A percentile compares a stretch with the other conserved stretches of the same genome.
Evolutionary conservation across 2,329 filamentous ascomycete genomes (phyloP).

Genomic region (Phialemonium atrogriseum): DNA sequence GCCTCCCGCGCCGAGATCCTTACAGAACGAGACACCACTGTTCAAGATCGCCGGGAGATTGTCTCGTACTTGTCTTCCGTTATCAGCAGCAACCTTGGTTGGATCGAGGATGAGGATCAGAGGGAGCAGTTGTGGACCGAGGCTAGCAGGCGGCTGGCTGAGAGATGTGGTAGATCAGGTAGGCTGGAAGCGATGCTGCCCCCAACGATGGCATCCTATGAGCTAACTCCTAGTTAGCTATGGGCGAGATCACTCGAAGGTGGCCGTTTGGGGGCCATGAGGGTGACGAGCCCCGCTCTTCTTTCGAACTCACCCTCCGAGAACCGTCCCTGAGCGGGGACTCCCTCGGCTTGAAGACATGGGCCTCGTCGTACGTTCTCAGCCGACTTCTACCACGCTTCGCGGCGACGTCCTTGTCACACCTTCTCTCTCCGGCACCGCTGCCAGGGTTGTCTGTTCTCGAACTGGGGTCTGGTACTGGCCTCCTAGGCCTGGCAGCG

Average conservation of each 20-base stretch:
- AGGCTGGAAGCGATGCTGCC: no score
- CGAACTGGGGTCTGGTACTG: slow-evolving; percentile 85
- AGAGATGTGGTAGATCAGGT: slow-evolving; percentile 73
- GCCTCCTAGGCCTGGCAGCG: slow-evolving; percentile 80
- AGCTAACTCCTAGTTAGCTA: slow-evolving; percentile 23
- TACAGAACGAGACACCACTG: slow-evolving; percentile 31
- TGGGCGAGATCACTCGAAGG: slow-evolving; percentile 47
- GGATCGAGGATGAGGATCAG: slow-evolving; percentile 59
- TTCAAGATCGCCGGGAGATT: slow-evolving; percentile 40
- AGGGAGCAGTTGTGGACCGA: slow-evolving; percentile 67
- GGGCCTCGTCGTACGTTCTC: slow-evolving; percentile 84
- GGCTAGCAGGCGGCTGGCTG: slow-evolving; percentile 71
- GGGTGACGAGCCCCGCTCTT: slow-evolving; percentile 20
- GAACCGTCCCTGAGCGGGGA: slow-evolving; percentile 87
- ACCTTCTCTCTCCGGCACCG: slow-evolving; percentile 27
- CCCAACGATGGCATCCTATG: no score
- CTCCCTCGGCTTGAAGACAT: slow-evolving; percentile 87
- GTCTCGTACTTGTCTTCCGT: slow-evolving; percentile 62
- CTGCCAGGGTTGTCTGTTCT: slow-evolving; percentile 36
- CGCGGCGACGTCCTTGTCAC: slow-evolving; percentile 32
- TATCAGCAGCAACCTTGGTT: slow-evolving; percentile 56
- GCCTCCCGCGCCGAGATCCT: slow-evolving; percentile 32
- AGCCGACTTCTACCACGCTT: slow-evolving; percentile 59
- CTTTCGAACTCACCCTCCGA: slow-evolving; percentile 62
- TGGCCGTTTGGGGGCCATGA: slow-evolving; percentile 40